A percentile compares a stretch with the other conserved stretches of the same genome.
phyloP scores from a whole-genome alignment of 208 protist species.

The Trypanosoma platydactyli region DNA sequence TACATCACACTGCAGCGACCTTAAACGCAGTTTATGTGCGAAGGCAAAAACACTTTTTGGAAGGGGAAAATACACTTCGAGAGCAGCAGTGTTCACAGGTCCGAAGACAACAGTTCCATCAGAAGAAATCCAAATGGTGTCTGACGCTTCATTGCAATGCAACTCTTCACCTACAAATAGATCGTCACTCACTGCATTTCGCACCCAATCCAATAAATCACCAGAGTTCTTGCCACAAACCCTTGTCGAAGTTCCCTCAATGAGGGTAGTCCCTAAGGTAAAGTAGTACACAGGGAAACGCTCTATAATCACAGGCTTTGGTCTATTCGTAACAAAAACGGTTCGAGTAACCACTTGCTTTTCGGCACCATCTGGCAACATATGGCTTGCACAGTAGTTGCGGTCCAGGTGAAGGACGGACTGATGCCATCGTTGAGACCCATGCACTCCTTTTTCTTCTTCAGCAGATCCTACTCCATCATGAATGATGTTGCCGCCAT shows the following conservation, averaged over 20 bases:
- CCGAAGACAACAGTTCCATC: conserved; percentile 1
- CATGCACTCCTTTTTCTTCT: background rate
- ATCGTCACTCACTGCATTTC: background rate
- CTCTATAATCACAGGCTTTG: conserved; percentile 26
- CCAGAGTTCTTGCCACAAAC: background rate
- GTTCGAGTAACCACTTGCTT: conserved; percentile 56
- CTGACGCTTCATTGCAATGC: background rate
- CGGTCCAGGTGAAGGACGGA: conserved; percentile 23
- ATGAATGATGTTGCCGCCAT: background rate
- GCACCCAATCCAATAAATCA: conserved; percentile 11
- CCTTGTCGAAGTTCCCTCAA: background rate
- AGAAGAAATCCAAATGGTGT: background rate
- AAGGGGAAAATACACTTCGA: conserved; percentile 6
- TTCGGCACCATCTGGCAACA: conserved; percentile 82
- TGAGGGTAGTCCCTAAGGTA: background rate
- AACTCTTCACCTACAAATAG: conserved; percentile 11
- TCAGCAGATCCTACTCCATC: background rate
- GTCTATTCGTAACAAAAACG: conserved; percentile 69
- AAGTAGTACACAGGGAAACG: conserved; percentile 68
- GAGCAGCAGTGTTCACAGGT: background rate
- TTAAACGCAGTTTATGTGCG: conserved; percentile 6
- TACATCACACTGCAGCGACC: background rate
- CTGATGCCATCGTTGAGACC: background rate
- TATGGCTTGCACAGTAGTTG: conserved; percentile 73
- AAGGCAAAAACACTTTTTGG: conserved; percentile 8